These are phyloP conservation scores for Phytophthora nicotianae DNA, from an alignment of 352 stramenopile genomes.

Conservation along the genomic window DNA sequence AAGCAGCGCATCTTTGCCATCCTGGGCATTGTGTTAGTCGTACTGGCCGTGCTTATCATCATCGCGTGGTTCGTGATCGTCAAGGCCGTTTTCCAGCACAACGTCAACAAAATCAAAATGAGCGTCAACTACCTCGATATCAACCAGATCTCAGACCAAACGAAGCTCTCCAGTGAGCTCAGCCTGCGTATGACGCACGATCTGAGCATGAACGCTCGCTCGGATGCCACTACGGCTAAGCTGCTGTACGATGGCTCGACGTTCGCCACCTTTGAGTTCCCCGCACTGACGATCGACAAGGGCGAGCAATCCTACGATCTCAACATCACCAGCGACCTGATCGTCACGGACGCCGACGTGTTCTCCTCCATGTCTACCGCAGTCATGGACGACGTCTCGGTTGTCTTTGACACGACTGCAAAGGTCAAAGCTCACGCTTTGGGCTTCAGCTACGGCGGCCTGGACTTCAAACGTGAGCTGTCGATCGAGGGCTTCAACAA, in stretches of 20 bases:
- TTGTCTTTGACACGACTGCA: slow-evolving; percentile 51
- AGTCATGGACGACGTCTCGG: slow-evolving; percentile 43
- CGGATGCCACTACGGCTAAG: slow-evolving; percentile 47
- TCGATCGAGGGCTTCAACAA: slow-evolving; percentile 59
- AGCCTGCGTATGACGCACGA: slow-evolving; percentile 60
- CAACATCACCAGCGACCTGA: slow-evolving; percentile 37
- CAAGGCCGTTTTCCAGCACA: slow-evolving; percentile 63
- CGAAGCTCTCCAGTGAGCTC: slow-evolving; percentile 49
- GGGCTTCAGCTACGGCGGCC: slow-evolving; percentile 57
- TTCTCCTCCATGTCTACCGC: slow-evolving; percentile 52
- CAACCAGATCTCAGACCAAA: slow-evolving; percentile 47
- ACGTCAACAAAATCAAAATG: slow-evolving; percentile 63
- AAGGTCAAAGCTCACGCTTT: slow-evolving; percentile 51
- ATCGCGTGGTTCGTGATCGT: slow-evolving; percentile 61
- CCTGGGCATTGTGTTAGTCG: slow-evolving; percentile 39
- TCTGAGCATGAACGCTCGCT: slow-evolving; percentile 43
- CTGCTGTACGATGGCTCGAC: slow-evolving; percentile 48
- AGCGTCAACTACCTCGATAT: slow-evolving; percentile 76
- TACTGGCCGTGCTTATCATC: slow-evolving; percentile 59
- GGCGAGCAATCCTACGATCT: slow-evolving; percentile 42
- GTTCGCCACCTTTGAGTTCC: slow-evolving; percentile 58
- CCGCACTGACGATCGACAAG: slow-evolving; percentile 50
- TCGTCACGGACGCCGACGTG: slow-evolving; percentile 45
- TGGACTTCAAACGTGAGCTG: slow-evolving; percentile 64
- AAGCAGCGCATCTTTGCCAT: slow-evolving; percentile 55